Percentiles rank a stretch among this genome's conserved stretches.
Conservation (phyloP, 352 stramenopile species). For the Pythium utonaiense region DNA sequence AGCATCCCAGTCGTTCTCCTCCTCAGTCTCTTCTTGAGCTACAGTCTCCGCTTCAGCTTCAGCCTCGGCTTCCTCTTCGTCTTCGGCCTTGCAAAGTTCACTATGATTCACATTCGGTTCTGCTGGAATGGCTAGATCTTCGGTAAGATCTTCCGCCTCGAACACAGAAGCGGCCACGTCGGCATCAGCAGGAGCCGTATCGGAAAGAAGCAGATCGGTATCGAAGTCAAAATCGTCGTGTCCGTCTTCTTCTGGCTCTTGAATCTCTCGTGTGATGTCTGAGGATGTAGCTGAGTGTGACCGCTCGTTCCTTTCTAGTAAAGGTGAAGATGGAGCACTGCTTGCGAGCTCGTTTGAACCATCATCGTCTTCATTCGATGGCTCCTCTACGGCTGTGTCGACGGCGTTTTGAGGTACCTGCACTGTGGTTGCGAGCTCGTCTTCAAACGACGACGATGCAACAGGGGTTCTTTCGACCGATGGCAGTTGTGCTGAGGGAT, state of each 20-base stretch:
- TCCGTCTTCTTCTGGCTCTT: conserved; percentile 25
- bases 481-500: not conserved
- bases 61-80: no score
- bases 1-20: conserved; percentile 7
- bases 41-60: not conserved
- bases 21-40: not conserved
- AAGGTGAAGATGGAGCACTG: not conserved
- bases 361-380: not conserved
- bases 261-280: conserved; percentile 52
- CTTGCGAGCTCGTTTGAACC: not conserved
- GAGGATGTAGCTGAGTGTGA: conserved; percentile 19
- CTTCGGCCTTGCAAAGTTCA: not conserved
- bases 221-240: conserved; percentile 19
- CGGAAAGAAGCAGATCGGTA: conserved; percentile 1
- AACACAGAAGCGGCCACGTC: not conserved
- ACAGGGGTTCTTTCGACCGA: no score
- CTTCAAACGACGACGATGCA: not conserved
- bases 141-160: not conserved
- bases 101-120: not conserved
- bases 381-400: not conserved
- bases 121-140: not conserved
- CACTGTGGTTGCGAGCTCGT: not conserved
- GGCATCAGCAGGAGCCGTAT: not conserved
- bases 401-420: not conserved
- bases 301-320: conserved; percentile 4